phyloP scores from a whole-genome alignment of 257 asterid genomes.

The Apocynum venetum region DNA sequence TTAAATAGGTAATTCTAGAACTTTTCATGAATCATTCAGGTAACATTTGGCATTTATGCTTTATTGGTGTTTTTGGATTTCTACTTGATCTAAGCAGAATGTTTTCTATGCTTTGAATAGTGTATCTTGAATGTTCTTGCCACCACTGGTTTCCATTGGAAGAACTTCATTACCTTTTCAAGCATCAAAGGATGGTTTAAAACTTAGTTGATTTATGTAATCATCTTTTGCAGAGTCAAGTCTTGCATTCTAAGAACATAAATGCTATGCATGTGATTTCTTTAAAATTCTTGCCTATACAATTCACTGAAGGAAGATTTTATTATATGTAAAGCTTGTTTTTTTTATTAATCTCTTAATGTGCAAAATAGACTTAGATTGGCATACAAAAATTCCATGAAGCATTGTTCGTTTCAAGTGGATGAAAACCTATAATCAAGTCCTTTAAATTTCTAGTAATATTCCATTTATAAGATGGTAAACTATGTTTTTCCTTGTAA shows the following conservation, averaged over 20 bases:
- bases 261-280: background rate
- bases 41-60: constrained; percentile 1
- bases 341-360: background rate
- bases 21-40: background rate
- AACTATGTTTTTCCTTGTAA: background rate
- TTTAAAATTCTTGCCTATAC: background rate
- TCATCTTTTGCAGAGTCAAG: background rate
- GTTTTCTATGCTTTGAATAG: background rate
- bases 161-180: background rate
- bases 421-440: background rate
- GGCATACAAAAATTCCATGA: background rate
- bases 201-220: background rate
- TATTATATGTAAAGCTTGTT: background rate
- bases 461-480: background rate
- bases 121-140: background rate
- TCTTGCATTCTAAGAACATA: background rate
- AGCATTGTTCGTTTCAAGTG: background rate
- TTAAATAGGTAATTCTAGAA: constrained; percentile 53
- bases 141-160: background rate
- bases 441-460: background rate
- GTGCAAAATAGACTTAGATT: background rate
- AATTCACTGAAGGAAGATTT: background rate
- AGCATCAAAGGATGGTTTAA: background rate
- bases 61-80: constrained; percentile 1
- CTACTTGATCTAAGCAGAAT: background rate